A percentile compares a stretch with the other conserved stretches of the same genome.
Conservation (phyloP, 371 early-diverging fungal genomes). For the Mycotypha africana region DNA sequence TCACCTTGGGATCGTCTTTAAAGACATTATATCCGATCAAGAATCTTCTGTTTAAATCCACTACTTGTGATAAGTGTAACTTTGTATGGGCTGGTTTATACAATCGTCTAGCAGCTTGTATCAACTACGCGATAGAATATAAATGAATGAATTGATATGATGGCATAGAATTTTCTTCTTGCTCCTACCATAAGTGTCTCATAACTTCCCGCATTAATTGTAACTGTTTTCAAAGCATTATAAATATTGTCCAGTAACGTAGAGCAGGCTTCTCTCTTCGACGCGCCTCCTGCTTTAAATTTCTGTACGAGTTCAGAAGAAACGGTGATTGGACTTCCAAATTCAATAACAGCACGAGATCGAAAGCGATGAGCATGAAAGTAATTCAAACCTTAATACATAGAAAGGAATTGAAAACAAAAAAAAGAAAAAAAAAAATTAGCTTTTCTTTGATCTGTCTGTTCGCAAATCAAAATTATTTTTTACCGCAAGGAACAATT, state of each 20-base stretch:
- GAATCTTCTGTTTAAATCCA: conserved; percentile 84
- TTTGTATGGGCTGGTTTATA: conserved; percentile 81
- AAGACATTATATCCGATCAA: conserved; percentile 74
- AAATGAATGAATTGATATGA: background rate
- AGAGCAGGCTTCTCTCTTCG: conserved; percentile 75
- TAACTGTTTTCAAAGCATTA: conserved; percentile 74
- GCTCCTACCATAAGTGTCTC: conserved; percentile 78
- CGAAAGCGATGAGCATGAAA: conserved; percentile 94
- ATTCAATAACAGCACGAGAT: conserved; percentile 92
- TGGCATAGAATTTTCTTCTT: background rate
- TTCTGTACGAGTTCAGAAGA: conserved; percentile 67
- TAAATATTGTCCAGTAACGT: conserved; percentile 69
- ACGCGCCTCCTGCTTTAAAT: conserved; percentile 76
- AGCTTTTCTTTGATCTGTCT: too few species aligned
- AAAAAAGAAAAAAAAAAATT: background rate
- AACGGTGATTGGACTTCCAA: conserved; percentile 82
- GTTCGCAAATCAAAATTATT: background rate
- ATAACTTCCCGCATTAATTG: conserved; percentile 87
- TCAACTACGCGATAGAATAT: conserved; percentile 38
- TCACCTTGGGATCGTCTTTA: conserved; percentile 72
- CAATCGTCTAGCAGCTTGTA: conserved; percentile 88
- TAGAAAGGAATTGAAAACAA: background rate
- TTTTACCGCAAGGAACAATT: conserved; percentile 81
- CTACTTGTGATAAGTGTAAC: conserved; percentile 70
- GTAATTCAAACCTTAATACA: conserved; percentile 60